Conservation (phyloP, 495 filamentous ascomycete species). For the Trypethelium eluteriae region DNA sequence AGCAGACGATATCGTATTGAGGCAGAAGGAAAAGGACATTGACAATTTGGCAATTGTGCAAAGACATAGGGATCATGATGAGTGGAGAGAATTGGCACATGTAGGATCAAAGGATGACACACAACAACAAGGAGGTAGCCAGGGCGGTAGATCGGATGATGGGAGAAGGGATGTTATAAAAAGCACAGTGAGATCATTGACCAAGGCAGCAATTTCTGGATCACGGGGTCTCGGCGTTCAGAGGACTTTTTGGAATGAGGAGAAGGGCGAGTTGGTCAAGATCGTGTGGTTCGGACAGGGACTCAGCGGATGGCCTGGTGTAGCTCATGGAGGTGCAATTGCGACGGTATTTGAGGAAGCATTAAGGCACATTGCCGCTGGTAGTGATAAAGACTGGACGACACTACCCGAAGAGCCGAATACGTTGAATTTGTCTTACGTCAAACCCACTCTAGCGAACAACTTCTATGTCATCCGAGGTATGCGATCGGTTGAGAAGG, state of each 20-base stretch:
- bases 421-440: slow-evolving; percentile 56
- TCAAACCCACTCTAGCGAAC: slow-evolving; percentile 47
- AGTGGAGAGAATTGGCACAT: slow-evolving; percentile 14
- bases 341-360: slow-evolving; percentile 66
- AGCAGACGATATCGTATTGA: slow-evolving; percentile 29
- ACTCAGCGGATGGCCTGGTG: slow-evolving; percentile 63
- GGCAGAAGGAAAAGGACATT: slow-evolving; percentile 25
- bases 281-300: slow-evolving; percentile 59
- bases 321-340: slow-evolving; percentile 68
- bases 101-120: slow-evolving; percentile 18
- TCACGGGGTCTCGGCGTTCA: slow-evolving; percentile 29
- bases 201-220: slow-evolving; percentile 23
- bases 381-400: slow-evolving; percentile 1
- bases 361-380: background rate
- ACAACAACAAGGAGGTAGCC: slow-evolving; percentile 16
- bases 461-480: slow-evolving; percentile 59
- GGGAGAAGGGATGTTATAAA: too few relatives aligned
- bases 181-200: slow-evolving; percentile 10
- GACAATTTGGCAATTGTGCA: slow-evolving; percentile 34
- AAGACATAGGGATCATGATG: slow-evolving; percentile 22
- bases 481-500: slow-evolving; percentile 27
- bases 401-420: slow-evolving; percentile 18
- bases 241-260: slow-evolving; percentile 45
- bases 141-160: slow-evolving; percentile 6
- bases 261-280: slow-evolving; percentile 41